Base-by-base conservation (phyloP, 2,329 filamentous ascomycete genomes). In the Tolypocladium sp. region DNA sequence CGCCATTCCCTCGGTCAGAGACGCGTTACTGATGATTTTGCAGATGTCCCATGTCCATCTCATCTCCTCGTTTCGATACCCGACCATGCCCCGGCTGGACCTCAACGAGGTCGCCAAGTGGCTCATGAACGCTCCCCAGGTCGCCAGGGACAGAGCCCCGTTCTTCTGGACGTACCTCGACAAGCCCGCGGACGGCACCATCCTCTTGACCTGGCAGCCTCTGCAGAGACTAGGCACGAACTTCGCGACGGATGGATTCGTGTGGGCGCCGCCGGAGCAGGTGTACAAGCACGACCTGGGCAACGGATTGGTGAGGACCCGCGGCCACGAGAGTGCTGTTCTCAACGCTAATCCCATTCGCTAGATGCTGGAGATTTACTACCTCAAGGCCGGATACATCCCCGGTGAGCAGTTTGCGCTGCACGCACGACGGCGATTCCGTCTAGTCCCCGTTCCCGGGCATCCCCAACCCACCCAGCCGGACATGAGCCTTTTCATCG, bases 91-190 rank as follows among this genome's bases (percentile, higher is more conserved):
- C 56, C 82, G 84, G 57, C 80, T 96, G 65, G 85, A 88, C 66
- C 79, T 90, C 37, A 84, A 89, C 60, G 89, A 92, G 64, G 90
- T 93, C 33, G 88, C 91, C 62, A 87, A 90, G 68, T 93, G 91
- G 81, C 83, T 97, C 61, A 81, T 92, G 69, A 85, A 87, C 68
- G 92, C 92, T 44, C 91, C 92, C 10, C 88, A 90, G 69, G 89
- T 96, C 62, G 89, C 92, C 66, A 90, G 91, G 73, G 89, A 95
- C 69, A 81, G 87, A 63, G 88, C 92, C 55, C 85, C 93, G 3
- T 92, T 99, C 81, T 90, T 88, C 75, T 99, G 93, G 93, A 92
- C 89, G 53, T 96, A 93, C 72, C 84, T 97, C 59, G 86, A 94
- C 67, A 83, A 86, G 57, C 93, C 93, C 13, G 82, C 82, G 57